Base-by-base conservation (phyloP, 176 grass and related monocot genomes). In the Oryza glumipatula region DNA sequence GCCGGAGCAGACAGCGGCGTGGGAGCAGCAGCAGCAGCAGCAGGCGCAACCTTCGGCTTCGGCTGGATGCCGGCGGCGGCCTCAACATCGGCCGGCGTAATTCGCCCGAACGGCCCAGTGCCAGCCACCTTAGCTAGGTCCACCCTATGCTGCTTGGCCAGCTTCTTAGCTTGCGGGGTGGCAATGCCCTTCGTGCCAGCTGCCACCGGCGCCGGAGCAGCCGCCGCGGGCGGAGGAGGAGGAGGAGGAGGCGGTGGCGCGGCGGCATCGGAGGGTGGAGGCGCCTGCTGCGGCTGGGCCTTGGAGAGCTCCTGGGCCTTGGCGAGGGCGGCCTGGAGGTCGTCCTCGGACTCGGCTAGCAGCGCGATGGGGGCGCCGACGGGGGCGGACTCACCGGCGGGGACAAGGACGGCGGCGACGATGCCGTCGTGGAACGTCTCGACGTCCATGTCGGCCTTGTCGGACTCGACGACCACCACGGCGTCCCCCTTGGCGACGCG, bases 371-470 rank as follows among this genome's bases (percentile, higher is more conserved):
- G 89, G 9, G 96, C 89, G 19, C 96, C 96, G 5, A 99, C 96
- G 7, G 89, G 93, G 3, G 96, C 96, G 23, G 86, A 78, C 68
- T 94, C 91, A 2, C 96, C 93, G 4, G 85, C 93, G 5, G 94
- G 86, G 63, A 96, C 94, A 67, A 96, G 93, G 76, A 99, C 91
- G 46, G 84, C 96, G 0, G 96, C 96, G 1, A 99, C 89, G 61
- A 99, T 96, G 47, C 96, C 96, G 60, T 99, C 96, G 58, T 99
- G 84, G 84, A 99, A 99, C 7, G 96, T 94, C 86, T 99, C 96
- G 6, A 99, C 94, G 78, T 99, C 96, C 96, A 96, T 96, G 88
- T 94, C 96, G 76, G 94, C 96, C 88, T 99, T 99, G 88, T 96
- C 93, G 70, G 96, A 96, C 84, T 99, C 96, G 23, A 99, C 93